Evolutionary conservation across 306 rosid species (phyloP), one percentile per base, ranked within the genome.

Genomic region (Mimosa pudica): DNA sequence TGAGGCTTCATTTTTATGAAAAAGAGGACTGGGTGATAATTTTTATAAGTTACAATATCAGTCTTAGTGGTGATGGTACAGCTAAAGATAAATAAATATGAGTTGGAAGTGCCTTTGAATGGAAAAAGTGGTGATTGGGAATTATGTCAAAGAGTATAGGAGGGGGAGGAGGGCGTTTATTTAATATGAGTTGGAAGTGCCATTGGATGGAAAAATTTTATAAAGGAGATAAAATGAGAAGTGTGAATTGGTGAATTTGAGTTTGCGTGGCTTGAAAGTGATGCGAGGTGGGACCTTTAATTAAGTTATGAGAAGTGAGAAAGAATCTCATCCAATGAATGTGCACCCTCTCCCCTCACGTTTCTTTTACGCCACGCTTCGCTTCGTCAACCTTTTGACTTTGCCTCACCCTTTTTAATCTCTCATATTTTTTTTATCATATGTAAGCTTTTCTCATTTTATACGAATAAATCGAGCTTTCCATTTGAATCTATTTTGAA

Each of bases 261-360:
- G 71, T 16, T 67, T 3, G 79, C 78, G 72, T 85, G 68, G 80
- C 68, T 80, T 67, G 75, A 71, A 83, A 86, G 90, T 90, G 92
- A 73, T 66, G 73, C 36, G 5, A n/a, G 52, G 54, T 18, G 52
- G 35, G 17, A 41, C 73, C 35, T 42, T 68, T 44, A 3, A 2
- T 68, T 44, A 3, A 2, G 73, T n/a, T 45, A 36, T 47, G 51
- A 47, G 13, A 47, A 47, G 12, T 18, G 73, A 2, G 38, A 45
- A 69, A 55, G 55, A 69, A 44, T 45, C 38, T 18, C 55, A 24
- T 10, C 73, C 55, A 69, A 69, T 45, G 36, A 13, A 69, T 10
- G 73, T 2, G 14, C 18, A 73, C 10, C 48, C 30, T 48, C 42
- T 74, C 76, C 10, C 48, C 30, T 48, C 42, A 77, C 73, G 83